Percentiles rank a stretch among this genome's conserved stretches.
Conservation (phyloP, 129 eudicot species). For the Arctium lappa region DNA sequence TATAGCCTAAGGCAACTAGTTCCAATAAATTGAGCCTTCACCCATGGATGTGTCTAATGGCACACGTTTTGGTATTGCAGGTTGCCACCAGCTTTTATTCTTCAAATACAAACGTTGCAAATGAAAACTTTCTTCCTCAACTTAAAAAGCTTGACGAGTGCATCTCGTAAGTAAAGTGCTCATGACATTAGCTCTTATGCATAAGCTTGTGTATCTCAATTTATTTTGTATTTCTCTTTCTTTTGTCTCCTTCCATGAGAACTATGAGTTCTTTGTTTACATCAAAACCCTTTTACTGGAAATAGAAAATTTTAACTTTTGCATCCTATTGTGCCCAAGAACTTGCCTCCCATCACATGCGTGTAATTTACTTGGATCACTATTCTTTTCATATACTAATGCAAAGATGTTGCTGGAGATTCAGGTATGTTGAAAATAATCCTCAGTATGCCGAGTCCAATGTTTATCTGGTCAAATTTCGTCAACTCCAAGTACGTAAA, state of each 20-base stretch:
- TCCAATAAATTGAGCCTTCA: constrained; percentile 1
- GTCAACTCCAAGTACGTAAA: constrained; percentile 87
- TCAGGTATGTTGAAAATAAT: constrained; percentile 89
- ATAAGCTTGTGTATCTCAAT: background rate
- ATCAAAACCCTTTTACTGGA: background rate
- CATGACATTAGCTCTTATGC: background rate
- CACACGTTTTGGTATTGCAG: constrained; percentile 39
- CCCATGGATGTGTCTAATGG: background rate
- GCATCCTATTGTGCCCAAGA: background rate
- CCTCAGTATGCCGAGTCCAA: constrained; percentile 99
- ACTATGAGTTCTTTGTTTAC: constrained; percentile 4
- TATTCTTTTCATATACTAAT: constrained; percentile 15
- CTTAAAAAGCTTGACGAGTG: constrained; percentile 89
- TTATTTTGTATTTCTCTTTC: background rate
- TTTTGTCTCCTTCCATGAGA: background rate
- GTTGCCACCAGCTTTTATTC: constrained; percentile 89
- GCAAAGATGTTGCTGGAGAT: background rate
- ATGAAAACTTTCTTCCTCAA: constrained; percentile 72
- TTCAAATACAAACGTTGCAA: constrained; percentile 74
- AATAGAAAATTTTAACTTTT: background rate
- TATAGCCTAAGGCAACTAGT: background rate
- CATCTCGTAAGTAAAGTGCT: constrained; percentile 69
- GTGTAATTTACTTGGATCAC: background rate
- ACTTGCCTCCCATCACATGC: constrained; percentile 1
- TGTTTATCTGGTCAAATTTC: constrained; percentile 91